phyloP scores from a whole-genome alignment of 169 alveolate species.

The Plasmodium vivax region DNA sequence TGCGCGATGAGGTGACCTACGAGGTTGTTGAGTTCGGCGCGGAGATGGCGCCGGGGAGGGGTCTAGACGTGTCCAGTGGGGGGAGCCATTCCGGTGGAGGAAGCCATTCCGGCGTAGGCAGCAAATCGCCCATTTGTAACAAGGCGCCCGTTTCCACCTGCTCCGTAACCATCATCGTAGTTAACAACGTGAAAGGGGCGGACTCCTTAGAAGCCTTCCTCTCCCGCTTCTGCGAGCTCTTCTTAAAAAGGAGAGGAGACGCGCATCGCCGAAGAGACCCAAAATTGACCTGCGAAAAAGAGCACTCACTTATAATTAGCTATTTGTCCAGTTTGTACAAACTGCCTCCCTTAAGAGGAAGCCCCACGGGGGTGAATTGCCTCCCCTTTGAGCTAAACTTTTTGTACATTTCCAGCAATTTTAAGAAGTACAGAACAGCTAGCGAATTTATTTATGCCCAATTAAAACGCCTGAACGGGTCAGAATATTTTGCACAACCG shows the following conservation, averaged over 20 bases:
- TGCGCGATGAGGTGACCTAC: neutral
- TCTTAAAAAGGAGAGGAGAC: constrained; percentile 8
- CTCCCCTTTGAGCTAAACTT: constrained; percentile 44
- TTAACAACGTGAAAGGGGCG: constrained; percentile 6
- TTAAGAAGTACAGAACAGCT: neutral
- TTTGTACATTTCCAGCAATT: constrained; percentile 16
- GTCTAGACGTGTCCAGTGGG: neutral
- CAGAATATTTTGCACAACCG: neutral
- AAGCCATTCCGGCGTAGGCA: neutral
- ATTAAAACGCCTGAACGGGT: constrained; percentile 8
- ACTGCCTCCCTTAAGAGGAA: neutral
- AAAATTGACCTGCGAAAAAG: neutral
- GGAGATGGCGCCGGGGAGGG: neutral
- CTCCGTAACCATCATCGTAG: constrained; percentile 8
- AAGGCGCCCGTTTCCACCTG: neutral
- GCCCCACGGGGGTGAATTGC: neutral
- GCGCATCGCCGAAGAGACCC: neutral
- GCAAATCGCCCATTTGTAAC: neutral
- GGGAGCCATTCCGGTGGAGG: neutral
- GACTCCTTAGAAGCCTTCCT: neutral
- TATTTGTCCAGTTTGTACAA: constrained; percentile 20
- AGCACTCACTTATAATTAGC: constrained; percentile 2
- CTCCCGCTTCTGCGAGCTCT: constrained; percentile 21
- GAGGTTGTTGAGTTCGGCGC: neutral
- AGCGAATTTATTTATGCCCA: constrained; percentile 34